Percentiles rank a stretch among this genome's conserved stretches.
Conservation (phyloP, 2,329 filamentous ascomycete species). For the Colletotrichum tofieldiae region DNA sequence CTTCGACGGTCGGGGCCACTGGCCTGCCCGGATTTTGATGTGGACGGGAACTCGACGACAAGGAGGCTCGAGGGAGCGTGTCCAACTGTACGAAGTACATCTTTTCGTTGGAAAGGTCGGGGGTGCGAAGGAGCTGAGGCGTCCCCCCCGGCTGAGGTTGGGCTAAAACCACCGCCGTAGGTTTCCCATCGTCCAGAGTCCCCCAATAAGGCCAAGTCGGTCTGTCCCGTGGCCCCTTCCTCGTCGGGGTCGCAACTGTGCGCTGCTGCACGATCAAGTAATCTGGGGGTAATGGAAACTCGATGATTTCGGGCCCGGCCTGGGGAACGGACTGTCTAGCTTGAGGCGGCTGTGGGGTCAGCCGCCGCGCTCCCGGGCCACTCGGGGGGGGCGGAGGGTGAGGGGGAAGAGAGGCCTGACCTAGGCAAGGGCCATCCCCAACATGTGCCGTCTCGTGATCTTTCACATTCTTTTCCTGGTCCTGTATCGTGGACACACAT, state of each 20-base stretch:
- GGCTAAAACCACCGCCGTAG: constrained; percentile 9
- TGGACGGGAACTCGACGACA: not conserved
- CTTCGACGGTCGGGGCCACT: constrained; percentile 30
- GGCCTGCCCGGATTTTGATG: constrained; percentile 7
- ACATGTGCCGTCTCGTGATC: constrained; percentile 39
- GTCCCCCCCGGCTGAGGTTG: not conserved
- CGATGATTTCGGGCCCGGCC: constrained; percentile 16
- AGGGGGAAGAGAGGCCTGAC: not conserved
- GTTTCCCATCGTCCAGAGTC: constrained; percentile 18
- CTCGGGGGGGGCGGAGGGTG: constrained; percentile 23
- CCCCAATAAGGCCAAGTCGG: constrained; percentile 39
- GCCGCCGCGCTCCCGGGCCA: constrained; percentile 41
- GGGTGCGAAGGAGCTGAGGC: not conserved
- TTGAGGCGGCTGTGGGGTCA: constrained; percentile 38
- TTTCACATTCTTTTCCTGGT: constrained; percentile 20
- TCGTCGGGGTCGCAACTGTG: constrained; percentile 7
- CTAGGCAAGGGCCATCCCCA: constrained; percentile 38
- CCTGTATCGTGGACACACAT: constrained; percentile 3
- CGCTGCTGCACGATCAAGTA: constrained; percentile 44
- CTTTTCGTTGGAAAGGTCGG: not conserved
- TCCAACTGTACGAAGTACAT: not conserved
- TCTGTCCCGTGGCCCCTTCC: constrained; percentile 41
- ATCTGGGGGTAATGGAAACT: constrained; percentile 46
- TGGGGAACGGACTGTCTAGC: constrained; percentile 2
- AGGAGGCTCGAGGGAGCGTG: not conserved